These are phyloP conservation scores for Collybia sordida DNA, from an alignment of 768 basidiomycete species.

Conservation along the genomic window DNA sequence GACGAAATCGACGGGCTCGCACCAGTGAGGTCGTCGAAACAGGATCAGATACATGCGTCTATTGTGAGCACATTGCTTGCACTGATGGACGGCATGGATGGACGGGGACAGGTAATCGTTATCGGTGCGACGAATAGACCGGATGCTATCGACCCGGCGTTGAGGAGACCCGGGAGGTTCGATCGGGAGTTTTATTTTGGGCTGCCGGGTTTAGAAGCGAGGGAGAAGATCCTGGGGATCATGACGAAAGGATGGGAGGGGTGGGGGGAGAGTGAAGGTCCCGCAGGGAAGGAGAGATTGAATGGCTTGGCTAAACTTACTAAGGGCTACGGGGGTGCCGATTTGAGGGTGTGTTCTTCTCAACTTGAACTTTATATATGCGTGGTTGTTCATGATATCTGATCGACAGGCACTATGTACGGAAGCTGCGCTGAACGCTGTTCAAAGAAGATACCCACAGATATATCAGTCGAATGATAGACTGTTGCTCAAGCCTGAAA, in stretches of 20 bases:
- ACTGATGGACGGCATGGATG: slow-evolving; percentile 99
- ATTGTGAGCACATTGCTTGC: slow-evolving; percentile 96
- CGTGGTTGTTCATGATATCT: background rate
- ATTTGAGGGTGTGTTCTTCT: slow-evolving; percentile 71
- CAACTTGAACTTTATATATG: slow-evolving; percentile 1
- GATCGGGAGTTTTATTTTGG: slow-evolving; percentile 99
- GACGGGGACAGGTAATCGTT: slow-evolving; percentile 93
- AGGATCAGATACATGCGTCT: slow-evolving; percentile 98
- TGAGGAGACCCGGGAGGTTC: slow-evolving; percentile 92
- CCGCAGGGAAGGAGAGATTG: slow-evolving; percentile 25
- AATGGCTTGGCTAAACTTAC: slow-evolving; percentile 81
- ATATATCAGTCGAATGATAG: slow-evolving; percentile 93
- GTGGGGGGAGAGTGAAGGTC: slow-evolving; percentile 45
- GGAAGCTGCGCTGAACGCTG: slow-evolving; percentile 94
- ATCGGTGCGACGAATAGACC: slow-evolving; percentile 98
- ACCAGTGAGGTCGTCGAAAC: slow-evolving; percentile 96
- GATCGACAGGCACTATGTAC: slow-evolving; percentile 81
- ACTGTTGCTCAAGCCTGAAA: slow-evolving; percentile 79
- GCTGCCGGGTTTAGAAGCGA: slow-evolving; percentile 77
- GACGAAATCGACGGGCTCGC: slow-evolving; percentile 99
- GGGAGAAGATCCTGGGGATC: slow-evolving; percentile 86
- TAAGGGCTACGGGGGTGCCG: slow-evolving; percentile 97
- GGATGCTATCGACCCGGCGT: slow-evolving; percentile 95
- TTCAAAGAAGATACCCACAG: slow-evolving; percentile 95
- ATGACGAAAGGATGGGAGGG: slow-evolving; percentile 91